A percentile compares a stretch with the other conserved stretches of the same genome.
These are phyloP conservation scores for Agrostemma githago DNA, from an alignment of 148 eudicot genomes.

Conservation along the genomic window DNA sequence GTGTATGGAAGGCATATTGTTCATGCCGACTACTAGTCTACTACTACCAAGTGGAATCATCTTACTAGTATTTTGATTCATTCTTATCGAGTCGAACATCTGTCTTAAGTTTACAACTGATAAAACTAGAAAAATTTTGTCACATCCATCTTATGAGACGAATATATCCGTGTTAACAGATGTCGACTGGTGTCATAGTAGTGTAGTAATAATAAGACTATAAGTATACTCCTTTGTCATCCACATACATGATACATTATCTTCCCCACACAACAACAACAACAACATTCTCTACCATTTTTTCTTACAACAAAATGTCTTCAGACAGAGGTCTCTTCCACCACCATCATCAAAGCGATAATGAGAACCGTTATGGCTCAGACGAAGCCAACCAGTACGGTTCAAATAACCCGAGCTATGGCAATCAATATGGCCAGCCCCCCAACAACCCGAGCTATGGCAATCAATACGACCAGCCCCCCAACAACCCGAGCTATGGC, in stretches of 20 bases:
- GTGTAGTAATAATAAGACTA: neutral
- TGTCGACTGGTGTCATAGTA: neutral
- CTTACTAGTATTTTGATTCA: too few relatives aligned
- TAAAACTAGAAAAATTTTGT: too few relatives aligned
- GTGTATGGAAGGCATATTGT: too few relatives aligned
- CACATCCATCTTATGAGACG: neutral
- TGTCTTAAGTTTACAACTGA: too few relatives aligned
- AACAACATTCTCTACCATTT: neutral
- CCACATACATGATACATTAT: neutral
- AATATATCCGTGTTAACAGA: neutral
- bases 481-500: neutral
- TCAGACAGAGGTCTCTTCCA: slow-evolving; percentile 17
- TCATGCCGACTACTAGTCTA: too few relatives aligned
- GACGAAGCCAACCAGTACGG: slow-evolving; percentile 18
- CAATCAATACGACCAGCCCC: neutral
- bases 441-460: neutral
- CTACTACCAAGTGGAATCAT: too few relatives aligned
- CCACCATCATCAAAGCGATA: slow-evolving; percentile 16
- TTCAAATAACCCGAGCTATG: neutral
- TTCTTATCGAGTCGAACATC: too few relatives aligned
- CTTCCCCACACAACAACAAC: neutral
- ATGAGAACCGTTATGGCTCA: slow-evolving; percentile 16
- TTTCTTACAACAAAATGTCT: neutral
- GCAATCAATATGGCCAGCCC: slow-evolving; percentile 12
- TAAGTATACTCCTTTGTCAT: neutral